These are phyloP conservation scores for Dioszegia hungarica DNA, from an alignment of 768 basidiomycete species.

Conservation along the genomic window DNA sequence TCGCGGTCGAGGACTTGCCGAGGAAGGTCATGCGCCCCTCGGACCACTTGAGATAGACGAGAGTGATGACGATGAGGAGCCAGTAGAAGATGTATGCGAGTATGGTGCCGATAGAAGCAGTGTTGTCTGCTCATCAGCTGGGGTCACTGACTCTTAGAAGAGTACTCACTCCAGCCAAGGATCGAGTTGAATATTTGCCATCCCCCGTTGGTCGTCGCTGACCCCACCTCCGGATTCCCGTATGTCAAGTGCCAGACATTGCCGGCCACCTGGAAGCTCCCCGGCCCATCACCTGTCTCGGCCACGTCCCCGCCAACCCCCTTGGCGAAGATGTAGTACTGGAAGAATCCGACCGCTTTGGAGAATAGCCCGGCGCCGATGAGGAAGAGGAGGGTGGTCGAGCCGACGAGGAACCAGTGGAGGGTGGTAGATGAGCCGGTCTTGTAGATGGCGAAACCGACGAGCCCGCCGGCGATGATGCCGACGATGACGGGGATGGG, in stretches of 20 bases:
- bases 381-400: slow-evolving; percentile 86
- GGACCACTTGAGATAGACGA: slow-evolving; percentile 56
- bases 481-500: slow-evolving; percentile 88
- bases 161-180: slow-evolving; percentile 54
- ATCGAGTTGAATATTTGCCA: slow-evolving; percentile 68
- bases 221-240: slow-evolving; percentile 42
- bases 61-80: slow-evolving; percentile 67
- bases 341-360: slow-evolving; percentile 67
- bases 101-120: slow-evolving; percentile 71
- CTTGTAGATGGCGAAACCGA: slow-evolving; percentile 54
- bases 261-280: slow-evolving; percentile 72
- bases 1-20: neutral
- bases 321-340: slow-evolving; percentile 54
- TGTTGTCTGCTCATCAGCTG: slow-evolving; percentile 56
- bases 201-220: slow-evolving; percentile 28
- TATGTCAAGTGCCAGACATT: slow-evolving; percentile 62
- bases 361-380: slow-evolving; percentile 91
- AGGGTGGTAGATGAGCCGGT: slow-evolving; percentile 57
- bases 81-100: slow-evolving; percentile 91
- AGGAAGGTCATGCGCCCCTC: slow-evolving; percentile 41
- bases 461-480: slow-evolving; percentile 66
- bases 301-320: slow-evolving; percentile 63
- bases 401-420: slow-evolving; percentile 79
- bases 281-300: slow-evolving; percentile 63
- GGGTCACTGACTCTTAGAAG: neutral